A percentile compares a stretch with the other conserved stretches of the same genome.
Evolutionary conservation across 768 basidiomycete genomes (phyloP).

Genomic region (Leccinum rimulosum): DNA sequence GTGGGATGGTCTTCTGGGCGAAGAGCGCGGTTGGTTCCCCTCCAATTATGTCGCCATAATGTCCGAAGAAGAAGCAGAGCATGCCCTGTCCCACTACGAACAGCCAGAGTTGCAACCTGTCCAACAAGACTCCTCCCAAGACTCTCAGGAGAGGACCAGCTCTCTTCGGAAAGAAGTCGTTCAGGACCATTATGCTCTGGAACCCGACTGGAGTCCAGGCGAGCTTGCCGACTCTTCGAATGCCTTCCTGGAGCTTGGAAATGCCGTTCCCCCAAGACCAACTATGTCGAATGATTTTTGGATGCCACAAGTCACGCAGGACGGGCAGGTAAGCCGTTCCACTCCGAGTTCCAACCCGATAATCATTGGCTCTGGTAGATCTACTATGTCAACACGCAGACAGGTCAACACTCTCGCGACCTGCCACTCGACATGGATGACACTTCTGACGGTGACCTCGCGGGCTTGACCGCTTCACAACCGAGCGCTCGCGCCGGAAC

Average conservation of each 20-base stretch:
- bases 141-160: slow-evolving; percentile 12
- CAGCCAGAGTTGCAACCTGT: slow-evolving; percentile 13
- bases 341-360: not conserved
- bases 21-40: slow-evolving; percentile 95
- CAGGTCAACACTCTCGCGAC: slow-evolving; percentile 78
- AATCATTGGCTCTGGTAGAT: slow-evolving; percentile 52
- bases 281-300: slow-evolving; percentile 73
- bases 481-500: slow-evolving; percentile 54
- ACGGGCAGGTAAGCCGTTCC: slow-evolving; percentile 68
- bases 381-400: slow-evolving; percentile 91
- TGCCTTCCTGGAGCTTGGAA: slow-evolving; percentile 33
- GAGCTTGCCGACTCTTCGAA: slow-evolving; percentile 36
- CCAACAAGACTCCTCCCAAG: slow-evolving; percentile 12
- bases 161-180: slow-evolving; percentile 12
- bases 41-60: slow-evolving; percentile 89
- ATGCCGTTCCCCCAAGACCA: slow-evolving; percentile 25
- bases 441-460: slow-evolving; percentile 59
- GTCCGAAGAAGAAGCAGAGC: slow-evolving; percentile 77
- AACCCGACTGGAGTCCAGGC: slow-evolving; percentile 44
- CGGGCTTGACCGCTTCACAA: slow-evolving; percentile 52
- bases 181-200: slow-evolving; percentile 34
- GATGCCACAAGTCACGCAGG: slow-evolving; percentile 81
- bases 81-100: slow-evolving; percentile 43
- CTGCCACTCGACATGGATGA: slow-evolving; percentile 77
- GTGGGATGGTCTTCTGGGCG: slow-evolving; percentile 95